phyloP scores from a whole-genome alignment of 768 basidiomycete species.

The Psilocybe cubensis region DNA sequence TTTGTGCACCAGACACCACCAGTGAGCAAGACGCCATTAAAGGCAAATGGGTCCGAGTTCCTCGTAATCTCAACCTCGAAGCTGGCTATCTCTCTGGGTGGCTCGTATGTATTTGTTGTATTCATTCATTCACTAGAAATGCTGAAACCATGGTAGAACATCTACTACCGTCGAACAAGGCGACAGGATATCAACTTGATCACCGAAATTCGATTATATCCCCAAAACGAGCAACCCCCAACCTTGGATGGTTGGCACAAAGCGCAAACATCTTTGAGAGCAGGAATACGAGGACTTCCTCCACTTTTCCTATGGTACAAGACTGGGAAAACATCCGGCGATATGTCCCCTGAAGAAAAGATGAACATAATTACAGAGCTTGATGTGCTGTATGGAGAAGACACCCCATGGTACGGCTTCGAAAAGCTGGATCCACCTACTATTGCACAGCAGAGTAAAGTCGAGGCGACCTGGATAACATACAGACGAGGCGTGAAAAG shows the following conservation, averaged over 20 bases:
- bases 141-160: conserved; percentile 35
- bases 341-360: conserved; percentile 63
- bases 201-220: conserved; percentile 69
- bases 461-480: conserved; percentile 65
- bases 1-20: conserved; percentile 74
- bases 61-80: conserved; percentile 75
- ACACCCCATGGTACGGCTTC: conserved; percentile 86
- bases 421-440: conserved; percentile 68
- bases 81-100: conserved; percentile 56
- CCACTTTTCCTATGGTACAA: conserved; percentile 83
- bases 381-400: conserved; percentile 89
- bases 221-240: conserved; percentile 54
- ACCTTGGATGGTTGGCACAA: conserved; percentile 63
- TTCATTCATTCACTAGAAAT: not conserved
- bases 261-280: conserved; percentile 61
- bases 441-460: conserved; percentile 41
- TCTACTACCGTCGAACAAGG: conserved; percentile 87
- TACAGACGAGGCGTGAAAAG: conserved; percentile 76
- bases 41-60: conserved; percentile 91
- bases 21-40: conserved; percentile 73
- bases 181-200: conserved; percentile 82
- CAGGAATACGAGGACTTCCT: conserved; percentile 59
- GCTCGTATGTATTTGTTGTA: conserved; percentile 42
- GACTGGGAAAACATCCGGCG: conserved; percentile 61
- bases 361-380: conserved; percentile 82